Evolutionary conservation across 441 rosid species (phyloP), one percentile per base, ranked within the genome.

Genomic region (Arabidopsis lyrata): DNA sequence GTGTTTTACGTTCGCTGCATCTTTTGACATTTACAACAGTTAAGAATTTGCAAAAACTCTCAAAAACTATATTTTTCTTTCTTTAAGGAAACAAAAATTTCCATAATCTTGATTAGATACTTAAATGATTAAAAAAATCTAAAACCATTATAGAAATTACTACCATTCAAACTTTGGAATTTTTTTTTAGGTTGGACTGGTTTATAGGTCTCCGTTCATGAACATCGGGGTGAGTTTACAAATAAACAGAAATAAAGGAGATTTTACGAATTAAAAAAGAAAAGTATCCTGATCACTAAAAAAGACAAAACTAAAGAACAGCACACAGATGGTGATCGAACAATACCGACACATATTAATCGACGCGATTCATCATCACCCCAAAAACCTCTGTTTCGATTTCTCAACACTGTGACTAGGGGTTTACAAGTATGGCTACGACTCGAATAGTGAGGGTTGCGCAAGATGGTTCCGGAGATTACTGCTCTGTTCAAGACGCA

Each of bases 401-500:
- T 55, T 35, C 38, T 0, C 31, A 12, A 35, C 49, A 45, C 41
- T 27, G 15, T 22, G 2, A 54, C 72, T 48, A 48, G 32, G 57
- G 57, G 6, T 59, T 54, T 7, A 4, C 5, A 12, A 55, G 11
- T 44, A 87, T 85, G 91, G 83, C 90, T 31, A 69, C 81, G 53
- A 55, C 0, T 63, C 69, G 78, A 65, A 86, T 85, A 52, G 61
- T 91, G 32, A 85, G 90, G 76, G 99, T 93, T 70, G 66, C 95
- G 29, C 92, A 82, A 75, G 93, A 95, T 63, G 95, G 97, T 1
- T 73, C 73, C 55, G 93, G 88, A 2, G 87, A 91, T 80, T 90
- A 49, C 86, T 62, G 54, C 57, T 86, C 95, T 55, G 91, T 91
- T 49, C 98, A 95, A 85, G 96, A 86, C 60, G 99, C 99, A 11